phyloP scores from a whole-genome alignment of 2,329 filamentous ascomycete species.

The Colletotrichum siamense region DNA sequence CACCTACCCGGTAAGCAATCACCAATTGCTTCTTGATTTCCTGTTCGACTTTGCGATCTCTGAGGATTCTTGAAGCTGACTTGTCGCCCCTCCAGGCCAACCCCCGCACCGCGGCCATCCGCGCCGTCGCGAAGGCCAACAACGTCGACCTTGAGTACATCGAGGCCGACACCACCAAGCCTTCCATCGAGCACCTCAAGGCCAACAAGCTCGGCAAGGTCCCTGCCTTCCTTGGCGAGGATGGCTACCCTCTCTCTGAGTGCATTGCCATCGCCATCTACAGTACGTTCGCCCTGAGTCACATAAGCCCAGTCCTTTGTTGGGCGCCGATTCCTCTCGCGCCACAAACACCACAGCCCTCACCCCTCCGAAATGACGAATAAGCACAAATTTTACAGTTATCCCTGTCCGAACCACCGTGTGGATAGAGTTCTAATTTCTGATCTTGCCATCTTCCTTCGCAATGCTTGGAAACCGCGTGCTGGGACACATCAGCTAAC shows the following conservation, averaged over 20 bases:
- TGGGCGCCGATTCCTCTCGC: background rate
- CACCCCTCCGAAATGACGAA: constrained; percentile 66
- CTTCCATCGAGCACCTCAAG: constrained; percentile 80
- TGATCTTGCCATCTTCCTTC: constrained; percentile 54
- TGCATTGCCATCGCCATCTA: constrained; percentile 96
- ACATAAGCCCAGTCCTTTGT: constrained; percentile 19
- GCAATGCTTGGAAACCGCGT: constrained; percentile 22
- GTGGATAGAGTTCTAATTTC: constrained; percentile 91
- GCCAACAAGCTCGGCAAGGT: constrained; percentile 89
- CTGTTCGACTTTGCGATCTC: background rate
- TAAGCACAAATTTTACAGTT: constrained; percentile 82
- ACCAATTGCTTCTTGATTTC: background rate
- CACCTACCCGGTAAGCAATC: constrained; percentile 72
- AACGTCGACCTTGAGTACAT: constrained; percentile 89
- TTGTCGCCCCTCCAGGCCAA: constrained; percentile 68
- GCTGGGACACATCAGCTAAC: constrained; percentile 33
- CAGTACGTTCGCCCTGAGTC: constrained; percentile 69
- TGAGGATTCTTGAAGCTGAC: constrained; percentile 35
- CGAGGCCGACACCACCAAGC: constrained; percentile 69
- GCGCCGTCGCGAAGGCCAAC: constrained; percentile 97
- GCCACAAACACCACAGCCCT: background rate
- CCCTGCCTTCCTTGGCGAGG: constrained; percentile 89
- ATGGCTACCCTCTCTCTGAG: constrained; percentile 91
- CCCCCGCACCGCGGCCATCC: constrained; percentile 86
- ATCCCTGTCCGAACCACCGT: constrained; percentile 91